Evolutionary conservation across 2,329 filamentous ascomycete species (phyloP).

Genomic region (Beauveria caledonica): DNA sequence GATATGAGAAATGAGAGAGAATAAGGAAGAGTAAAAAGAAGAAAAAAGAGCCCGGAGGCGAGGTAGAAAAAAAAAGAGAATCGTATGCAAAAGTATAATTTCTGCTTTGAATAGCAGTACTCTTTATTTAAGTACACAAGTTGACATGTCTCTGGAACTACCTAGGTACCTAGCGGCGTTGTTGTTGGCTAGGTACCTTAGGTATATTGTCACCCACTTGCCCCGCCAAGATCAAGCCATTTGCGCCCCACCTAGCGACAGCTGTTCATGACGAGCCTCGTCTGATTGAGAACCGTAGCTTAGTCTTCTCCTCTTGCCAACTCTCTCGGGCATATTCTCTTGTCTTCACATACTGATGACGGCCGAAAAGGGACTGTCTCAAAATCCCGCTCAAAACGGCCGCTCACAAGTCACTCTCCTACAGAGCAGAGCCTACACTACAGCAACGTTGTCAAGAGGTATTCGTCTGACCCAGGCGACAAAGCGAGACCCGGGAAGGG

Average conservation of each 20-base stretch:
- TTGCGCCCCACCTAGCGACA: slow-evolving; percentile 6
- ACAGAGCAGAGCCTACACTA: background rate
- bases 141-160: too few species aligned
- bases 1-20: too few species aligned
- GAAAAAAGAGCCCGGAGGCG: too few species aligned
- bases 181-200: too few species aligned
- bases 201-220: too few species aligned
- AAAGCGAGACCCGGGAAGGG: background rate
- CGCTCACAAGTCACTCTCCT: background rate
- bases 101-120: too few species aligned
- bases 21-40: too few species aligned
- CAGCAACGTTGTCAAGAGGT: background rate
- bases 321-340: background rate
- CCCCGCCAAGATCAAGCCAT: slow-evolving; percentile 4
- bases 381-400: background rate
- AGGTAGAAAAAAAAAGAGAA: too few species aligned
- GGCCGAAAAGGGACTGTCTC: background rate
- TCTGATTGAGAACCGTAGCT: background rate
- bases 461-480: background rate
- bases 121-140: too few species aligned
- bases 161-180: too few species aligned
- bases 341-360: background rate
- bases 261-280: background rate
- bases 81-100: too few species aligned
- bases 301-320: background rate